phyloP scores from a whole-genome alignment of 768 basidiomycete genomes.

The Artomyces pyxidatus region DNA sequence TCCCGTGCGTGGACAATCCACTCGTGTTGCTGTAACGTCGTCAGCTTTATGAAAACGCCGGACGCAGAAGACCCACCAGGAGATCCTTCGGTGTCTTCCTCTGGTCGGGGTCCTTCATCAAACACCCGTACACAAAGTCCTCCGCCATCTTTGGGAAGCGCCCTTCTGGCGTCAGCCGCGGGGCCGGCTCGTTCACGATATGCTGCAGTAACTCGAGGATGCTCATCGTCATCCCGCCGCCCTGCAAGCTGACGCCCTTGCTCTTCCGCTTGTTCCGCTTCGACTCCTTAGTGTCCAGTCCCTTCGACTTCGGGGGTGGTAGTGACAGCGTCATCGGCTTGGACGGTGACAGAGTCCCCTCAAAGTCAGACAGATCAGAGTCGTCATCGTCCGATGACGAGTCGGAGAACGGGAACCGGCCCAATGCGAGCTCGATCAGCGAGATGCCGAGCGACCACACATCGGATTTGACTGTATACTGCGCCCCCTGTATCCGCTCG shows the following conservation, averaged over 20 bases:
- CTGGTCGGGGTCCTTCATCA: slow-evolving; percentile 82
- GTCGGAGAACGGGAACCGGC: slow-evolving; percentile 94
- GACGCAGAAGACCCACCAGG: slow-evolving; percentile 40
- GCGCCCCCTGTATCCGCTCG: slow-evolving; percentile 97
- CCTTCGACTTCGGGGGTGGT: slow-evolving; percentile 23
- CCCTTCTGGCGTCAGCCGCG: slow-evolving; percentile 69
- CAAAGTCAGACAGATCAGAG: slow-evolving; percentile 69
- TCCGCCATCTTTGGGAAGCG: slow-evolving; percentile 69
- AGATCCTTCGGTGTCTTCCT: slow-evolving; percentile 86
- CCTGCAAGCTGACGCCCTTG: slow-evolving; percentile 87
- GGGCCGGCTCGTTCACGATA: slow-evolving; percentile 98
- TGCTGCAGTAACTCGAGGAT: slow-evolving; percentile 95
- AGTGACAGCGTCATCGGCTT: slow-evolving; percentile 47
- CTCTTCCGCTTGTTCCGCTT: slow-evolving; percentile 84
- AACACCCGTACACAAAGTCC: slow-evolving; percentile 81
- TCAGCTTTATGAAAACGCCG: slow-evolving; percentile 1
- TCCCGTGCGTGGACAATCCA: slow-evolving; percentile 64
- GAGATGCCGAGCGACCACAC: slow-evolving; percentile 99
- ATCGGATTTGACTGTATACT: slow-evolving; percentile 98
- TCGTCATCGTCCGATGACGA: slow-evolving; percentile 64
- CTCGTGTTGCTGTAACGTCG: slow-evolving; percentile 44
- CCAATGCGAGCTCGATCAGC: slow-evolving; percentile 92
- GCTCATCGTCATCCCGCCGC: slow-evolving; percentile 96
- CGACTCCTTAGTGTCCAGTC: slow-evolving; percentile 33
- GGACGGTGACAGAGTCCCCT: slow-evolving; percentile 70